Percentiles rank a stretch among this genome's conserved stretches.
phyloP scores from a whole-genome alignment of 139 green algal genomes.

The Dunaliella sp. region DNA sequence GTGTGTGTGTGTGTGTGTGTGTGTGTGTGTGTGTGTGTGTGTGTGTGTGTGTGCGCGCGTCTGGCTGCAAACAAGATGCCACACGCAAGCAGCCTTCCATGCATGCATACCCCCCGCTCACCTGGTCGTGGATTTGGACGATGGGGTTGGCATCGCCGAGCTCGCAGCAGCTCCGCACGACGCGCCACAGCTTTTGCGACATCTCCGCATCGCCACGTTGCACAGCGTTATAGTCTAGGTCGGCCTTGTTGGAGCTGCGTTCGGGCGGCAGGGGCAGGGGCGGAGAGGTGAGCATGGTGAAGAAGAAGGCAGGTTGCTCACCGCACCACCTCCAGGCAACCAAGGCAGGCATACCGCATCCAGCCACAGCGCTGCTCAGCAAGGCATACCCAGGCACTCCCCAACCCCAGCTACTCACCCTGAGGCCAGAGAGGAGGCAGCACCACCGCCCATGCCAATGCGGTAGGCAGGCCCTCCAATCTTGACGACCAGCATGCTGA shows the following conservation, averaged over 20 bases:
- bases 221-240: conserved; percentile 99
- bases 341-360: no score
- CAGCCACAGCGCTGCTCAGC: no score
- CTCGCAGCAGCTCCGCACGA: conserved; percentile 95
- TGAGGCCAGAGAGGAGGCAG: conserved; percentile 79
- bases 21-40: no score
- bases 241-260: conserved; percentile 74
- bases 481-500: conserved; percentile 98
- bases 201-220: conserved; percentile 98
- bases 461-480: conserved; percentile 97
- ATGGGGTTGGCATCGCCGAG: conserved; percentile 93
- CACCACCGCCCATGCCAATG: conserved; percentile 98
- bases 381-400: no score
- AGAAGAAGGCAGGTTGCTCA: no score
- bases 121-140: conserved; percentile 84
- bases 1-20: no score
- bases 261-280: conserved; percentile 74
- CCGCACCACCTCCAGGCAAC: no score
- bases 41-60: no score
- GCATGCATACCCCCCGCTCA: neutral
- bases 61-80: no score
- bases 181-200: conserved; percentile 97
- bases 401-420: no score
- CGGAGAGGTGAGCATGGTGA: no score
- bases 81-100: neutral